Conservation (phyloP, 2,329 filamentous ascomycete genomes). For the Sphaerulina populicola region DNA sequence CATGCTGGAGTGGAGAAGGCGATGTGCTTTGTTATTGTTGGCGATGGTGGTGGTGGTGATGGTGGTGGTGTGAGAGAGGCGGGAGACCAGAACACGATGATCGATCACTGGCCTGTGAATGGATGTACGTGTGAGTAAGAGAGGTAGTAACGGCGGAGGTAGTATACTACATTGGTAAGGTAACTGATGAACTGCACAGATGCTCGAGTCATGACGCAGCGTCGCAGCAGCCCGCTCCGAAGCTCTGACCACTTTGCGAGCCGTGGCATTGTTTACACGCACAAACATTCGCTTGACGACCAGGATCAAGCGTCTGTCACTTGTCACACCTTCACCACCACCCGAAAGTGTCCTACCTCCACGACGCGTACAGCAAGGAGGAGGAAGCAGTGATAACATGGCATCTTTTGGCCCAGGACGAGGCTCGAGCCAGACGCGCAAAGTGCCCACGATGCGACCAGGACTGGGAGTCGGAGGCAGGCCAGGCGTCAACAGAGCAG, state of each 20-base stretch:
- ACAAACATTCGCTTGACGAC: background rate
- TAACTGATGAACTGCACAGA: too few relatives aligned
- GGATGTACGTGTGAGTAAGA: too few relatives aligned
- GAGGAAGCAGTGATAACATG: background rate
- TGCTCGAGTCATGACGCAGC: background rate
- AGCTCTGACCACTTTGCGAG: background rate
- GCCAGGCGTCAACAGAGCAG: constrained; percentile 35
- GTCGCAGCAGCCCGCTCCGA: background rate
- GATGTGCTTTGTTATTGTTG: background rate
- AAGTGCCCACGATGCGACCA: constrained; percentile 42
- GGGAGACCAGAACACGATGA: too few relatives aligned
- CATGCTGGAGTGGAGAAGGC: constrained; percentile 1
- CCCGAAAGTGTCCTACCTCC: background rate
- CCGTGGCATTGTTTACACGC: background rate
- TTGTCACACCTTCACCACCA: background rate
- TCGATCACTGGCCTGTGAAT: too few relatives aligned
- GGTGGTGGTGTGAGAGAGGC: background rate
- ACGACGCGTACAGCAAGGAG: background rate
- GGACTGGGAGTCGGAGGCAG: constrained; percentile 44
- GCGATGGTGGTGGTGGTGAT: background rate
- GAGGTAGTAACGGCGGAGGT: too few relatives aligned
- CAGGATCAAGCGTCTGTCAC: background rate
- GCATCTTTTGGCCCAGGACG: constrained; percentile 6
- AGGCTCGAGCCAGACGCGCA: constrained; percentile 19
- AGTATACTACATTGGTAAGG: too few relatives aligned